Percentiles rank a stretch among this genome's conserved stretches.
Evolutionary conservation across 2,329 filamentous ascomycete species (phyloP).

Genomic region (Tolypocladium pustulatum): DNA sequence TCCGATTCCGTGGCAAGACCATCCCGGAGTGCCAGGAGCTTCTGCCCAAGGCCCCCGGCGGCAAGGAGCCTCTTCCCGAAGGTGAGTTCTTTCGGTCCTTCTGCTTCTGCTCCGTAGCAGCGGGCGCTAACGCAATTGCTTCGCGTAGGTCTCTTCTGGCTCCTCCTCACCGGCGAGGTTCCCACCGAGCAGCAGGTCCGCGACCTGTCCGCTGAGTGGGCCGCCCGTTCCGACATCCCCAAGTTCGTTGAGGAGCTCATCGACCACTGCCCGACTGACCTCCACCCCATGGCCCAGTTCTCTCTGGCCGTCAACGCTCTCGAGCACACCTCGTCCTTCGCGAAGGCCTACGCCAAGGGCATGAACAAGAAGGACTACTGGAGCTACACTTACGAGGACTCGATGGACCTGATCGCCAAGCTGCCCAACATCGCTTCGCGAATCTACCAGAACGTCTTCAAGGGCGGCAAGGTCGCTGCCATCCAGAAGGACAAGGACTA

Average conservation of each 20-base stretch:
- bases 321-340: conserved; percentile 95
- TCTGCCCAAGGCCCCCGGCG: conserved; percentile 92
- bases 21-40: conserved; percentile 98
- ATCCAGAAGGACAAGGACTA: conserved; percentile 99
- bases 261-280: conserved; percentile 96
- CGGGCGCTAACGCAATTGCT: neutral
- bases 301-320: conserved; percentile 95
- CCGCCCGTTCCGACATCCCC: conserved; percentile 90
- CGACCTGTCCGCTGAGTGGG: conserved; percentile 97
- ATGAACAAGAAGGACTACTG: conserved; percentile 99
- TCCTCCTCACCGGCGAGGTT: conserved; percentile 95
- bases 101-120: neutral
- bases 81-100: conserved; percentile 35
- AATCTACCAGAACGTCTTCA: conserved; percentile 99
- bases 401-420: conserved; percentile 99
- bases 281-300: conserved; percentile 99
- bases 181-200: conserved; percentile 97
- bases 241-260: conserved; percentile 99
- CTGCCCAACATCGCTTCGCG: conserved; percentile 93
- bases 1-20: conserved; percentile 97
- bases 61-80: conserved; percentile 94
- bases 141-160: conserved; percentile 84
- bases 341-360: conserved; percentile 97
- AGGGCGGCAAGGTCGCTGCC: conserved; percentile 94
- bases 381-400: conserved; percentile 98